Conservation (phyloP, 345 rosid species). For the Barbarea vulgaris region DNA sequence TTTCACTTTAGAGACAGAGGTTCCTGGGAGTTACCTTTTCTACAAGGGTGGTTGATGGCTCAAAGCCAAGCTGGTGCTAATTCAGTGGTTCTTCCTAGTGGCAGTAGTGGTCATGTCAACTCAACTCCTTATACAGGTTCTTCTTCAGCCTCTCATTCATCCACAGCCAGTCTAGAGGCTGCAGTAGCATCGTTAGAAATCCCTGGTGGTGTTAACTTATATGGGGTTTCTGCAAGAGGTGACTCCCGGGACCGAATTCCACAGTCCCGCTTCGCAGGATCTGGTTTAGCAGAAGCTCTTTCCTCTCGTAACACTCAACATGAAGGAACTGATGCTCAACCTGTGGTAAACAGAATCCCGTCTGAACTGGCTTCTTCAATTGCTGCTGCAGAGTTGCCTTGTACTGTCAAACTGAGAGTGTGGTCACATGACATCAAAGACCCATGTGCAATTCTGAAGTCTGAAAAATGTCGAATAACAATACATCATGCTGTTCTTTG, state of each 20-base stretch:
- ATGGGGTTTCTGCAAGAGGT: constrained; percentile 56
- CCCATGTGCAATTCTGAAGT: constrained; percentile 65
- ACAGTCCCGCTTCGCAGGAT: constrained; percentile 49
- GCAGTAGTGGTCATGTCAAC: constrained; percentile 45
- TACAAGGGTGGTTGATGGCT: constrained; percentile 81
- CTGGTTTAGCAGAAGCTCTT: constrained; percentile 49
- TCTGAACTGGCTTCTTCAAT: constrained; percentile 79
- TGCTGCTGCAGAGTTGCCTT: constrained; percentile 94
- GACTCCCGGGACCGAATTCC: constrained; percentile 44
- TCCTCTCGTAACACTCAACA: constrained; percentile 40
- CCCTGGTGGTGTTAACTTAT: constrained; percentile 53
- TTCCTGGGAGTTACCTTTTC: constrained; percentile 70
- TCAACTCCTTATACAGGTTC: constrained; percentile 43
- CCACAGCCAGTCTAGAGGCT: constrained; percentile 54
- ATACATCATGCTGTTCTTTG: constrained; percentile 97
- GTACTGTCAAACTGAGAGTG: constrained; percentile 88
- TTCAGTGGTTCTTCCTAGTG: constrained; percentile 48
- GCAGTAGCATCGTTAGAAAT: constrained; percentile 52
- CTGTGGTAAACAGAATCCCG: constrained; percentile 62
- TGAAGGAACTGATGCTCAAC: constrained; percentile 52
- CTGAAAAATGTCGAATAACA: constrained; percentile 66
- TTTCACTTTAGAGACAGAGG: constrained; percentile 59
- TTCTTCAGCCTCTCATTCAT: constrained; percentile 41
- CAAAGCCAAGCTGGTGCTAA: constrained; percentile 65
- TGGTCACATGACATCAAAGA: constrained; percentile 82